Conservation (phyloP, 1,284 basidiomycete species). For the Ceratobasidium sp. region DNA sequence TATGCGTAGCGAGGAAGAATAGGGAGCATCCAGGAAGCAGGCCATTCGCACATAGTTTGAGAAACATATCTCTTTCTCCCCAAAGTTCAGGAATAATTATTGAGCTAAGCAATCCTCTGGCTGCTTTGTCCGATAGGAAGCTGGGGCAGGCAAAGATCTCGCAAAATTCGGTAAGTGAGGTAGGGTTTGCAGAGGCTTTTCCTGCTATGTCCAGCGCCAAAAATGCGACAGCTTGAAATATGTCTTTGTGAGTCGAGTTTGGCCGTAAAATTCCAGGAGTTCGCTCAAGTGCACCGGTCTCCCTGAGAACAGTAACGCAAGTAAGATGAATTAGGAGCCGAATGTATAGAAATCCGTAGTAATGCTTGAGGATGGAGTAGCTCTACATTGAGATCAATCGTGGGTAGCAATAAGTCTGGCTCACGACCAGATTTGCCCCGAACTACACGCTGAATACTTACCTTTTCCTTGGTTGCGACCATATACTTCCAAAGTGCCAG, state of each 20-base stretch:
- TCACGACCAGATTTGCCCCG: too few relatives aligned
- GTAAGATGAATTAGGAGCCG: constrained; percentile 9
- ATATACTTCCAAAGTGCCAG: neutral
- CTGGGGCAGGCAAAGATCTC: neutral
- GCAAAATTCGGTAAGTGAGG: neutral
- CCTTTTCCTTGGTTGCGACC: neutral
- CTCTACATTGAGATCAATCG: neutral
- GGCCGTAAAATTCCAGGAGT: neutral
- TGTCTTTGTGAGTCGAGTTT: neutral
- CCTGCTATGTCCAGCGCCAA: constrained; percentile 1
- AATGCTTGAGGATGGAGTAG: neutral
- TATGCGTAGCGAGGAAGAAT: neutral
- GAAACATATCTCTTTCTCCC: neutral
- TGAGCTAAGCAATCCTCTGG: neutral
- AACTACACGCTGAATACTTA: neutral
- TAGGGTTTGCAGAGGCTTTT: neutral
- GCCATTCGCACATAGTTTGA: neutral
- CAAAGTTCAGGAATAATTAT: neutral
- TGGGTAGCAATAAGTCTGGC: too few relatives aligned
- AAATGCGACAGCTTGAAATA: neutral
- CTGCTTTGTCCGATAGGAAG: neutral
- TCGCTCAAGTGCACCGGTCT: neutral
- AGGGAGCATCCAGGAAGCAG: constrained; percentile 12
- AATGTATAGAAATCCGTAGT: constrained; percentile 17
- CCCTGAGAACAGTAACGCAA: neutral